Conservation (phyloP, 768 basidiomycete genomes). For the Naematelia aurantialba region DNA sequence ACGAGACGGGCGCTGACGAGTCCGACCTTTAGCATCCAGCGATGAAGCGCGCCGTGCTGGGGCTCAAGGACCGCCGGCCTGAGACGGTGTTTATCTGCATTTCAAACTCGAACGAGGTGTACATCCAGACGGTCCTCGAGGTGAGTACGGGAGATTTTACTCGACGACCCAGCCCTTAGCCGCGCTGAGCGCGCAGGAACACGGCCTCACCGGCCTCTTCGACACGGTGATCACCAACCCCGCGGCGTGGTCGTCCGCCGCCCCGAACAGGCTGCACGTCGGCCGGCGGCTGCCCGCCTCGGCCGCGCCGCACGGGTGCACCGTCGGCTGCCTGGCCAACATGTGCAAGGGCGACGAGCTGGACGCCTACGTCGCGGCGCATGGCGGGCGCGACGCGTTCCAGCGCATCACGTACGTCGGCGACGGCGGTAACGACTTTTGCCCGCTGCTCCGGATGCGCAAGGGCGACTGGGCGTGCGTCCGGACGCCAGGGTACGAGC, state of each 20-base stretch:
- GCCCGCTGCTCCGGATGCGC: constrained; percentile 77
- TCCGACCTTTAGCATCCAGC: constrained; percentile 74
- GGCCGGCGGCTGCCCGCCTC: constrained; percentile 69
- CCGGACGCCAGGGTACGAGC: constrained; percentile 64
- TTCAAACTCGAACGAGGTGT: constrained; percentile 89
- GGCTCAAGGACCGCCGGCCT: constrained; percentile 66
- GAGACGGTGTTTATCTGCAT: constrained; percentile 79
- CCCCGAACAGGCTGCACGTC: constrained; percentile 63
- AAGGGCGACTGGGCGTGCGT: constrained; percentile 79
- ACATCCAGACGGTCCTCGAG: constrained; percentile 83
- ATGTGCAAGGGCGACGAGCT: constrained; percentile 99
- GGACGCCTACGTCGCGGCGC: constrained; percentile 67
- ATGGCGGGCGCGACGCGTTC: constrained; percentile 57
- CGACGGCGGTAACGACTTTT: constrained; percentile 93
- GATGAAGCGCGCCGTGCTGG: constrained; percentile 83
- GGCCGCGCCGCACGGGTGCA: constrained; percentile 76
- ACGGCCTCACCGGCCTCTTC: constrained; percentile 69
- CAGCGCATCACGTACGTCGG: constrained; percentile 86
- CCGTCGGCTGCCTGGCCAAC: constrained; percentile 84
- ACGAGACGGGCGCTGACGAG: background rate
- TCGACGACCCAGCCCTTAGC: background rate
- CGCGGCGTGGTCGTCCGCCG: constrained; percentile 70
- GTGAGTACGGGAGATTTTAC: constrained; percentile 50
- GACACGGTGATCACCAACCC: constrained; percentile 87
- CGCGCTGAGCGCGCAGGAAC: constrained; percentile 56